These are phyloP conservation scores for Malus asiatica DNA, from an alignment of 306 rosid genomes.

Conservation along the genomic window DNA sequence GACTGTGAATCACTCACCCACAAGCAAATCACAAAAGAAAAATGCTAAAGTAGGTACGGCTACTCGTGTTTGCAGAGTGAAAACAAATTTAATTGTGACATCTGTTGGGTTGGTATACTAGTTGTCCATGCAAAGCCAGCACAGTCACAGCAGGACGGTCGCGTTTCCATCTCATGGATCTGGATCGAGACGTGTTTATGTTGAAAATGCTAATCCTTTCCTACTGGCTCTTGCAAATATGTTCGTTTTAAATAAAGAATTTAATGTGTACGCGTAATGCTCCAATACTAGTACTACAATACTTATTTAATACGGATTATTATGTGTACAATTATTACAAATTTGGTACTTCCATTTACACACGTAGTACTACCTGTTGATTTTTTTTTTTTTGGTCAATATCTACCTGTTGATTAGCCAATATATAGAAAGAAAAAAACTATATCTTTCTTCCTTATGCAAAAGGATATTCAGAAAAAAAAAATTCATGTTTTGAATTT, in stretches of 20 bases:
- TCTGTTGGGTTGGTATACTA: not conserved
- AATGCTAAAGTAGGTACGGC: not conserved
- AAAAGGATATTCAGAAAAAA: fast-evolving
- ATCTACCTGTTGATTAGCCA: not conserved
- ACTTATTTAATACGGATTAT: not conserved
- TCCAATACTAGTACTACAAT: not conserved
- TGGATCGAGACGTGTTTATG: not conserved
- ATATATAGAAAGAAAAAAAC: no score
- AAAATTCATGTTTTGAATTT: no score
- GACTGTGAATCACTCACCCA: not conserved
- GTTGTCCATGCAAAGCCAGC: not conserved
- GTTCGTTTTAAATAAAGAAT: not conserved
- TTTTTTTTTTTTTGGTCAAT: no score
- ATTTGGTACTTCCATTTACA: not conserved
- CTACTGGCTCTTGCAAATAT: not conserved
- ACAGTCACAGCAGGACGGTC: not conserved
- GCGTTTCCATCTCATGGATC: not conserved
- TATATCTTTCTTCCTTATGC: not conserved
- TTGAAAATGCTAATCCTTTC: not conserved
- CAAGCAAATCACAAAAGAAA: not conserved
- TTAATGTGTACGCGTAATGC: not conserved
- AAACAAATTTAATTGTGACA: not conserved
- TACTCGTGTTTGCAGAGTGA: not conserved
- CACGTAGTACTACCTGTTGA: not conserved
- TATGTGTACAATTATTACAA: not conserved